phyloP scores from a whole-genome alignment of 164 flowering plant genomes.

The Aristolochia fimbriata region DNA sequence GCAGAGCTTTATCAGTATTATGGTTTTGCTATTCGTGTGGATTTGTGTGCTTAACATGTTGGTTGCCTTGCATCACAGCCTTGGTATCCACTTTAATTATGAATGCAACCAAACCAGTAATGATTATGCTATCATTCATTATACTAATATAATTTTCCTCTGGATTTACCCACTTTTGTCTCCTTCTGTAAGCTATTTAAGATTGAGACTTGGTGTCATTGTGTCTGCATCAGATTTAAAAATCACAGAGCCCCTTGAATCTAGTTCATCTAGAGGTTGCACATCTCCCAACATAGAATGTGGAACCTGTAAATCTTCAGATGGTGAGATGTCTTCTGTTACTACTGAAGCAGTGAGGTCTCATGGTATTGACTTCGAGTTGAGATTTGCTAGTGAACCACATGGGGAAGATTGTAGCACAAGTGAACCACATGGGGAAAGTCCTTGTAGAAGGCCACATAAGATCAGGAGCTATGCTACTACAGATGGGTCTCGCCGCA shows the following conservation, averaged over 20 bases:
- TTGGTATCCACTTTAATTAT: too few relatives aligned
- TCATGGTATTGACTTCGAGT: conserved; percentile 37
- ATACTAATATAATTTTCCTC: too few relatives aligned
- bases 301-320: conserved; percentile 30
- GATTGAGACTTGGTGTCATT: too few relatives aligned
- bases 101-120: too few relatives aligned
- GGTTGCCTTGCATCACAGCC: too few relatives aligned
- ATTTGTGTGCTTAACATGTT: too few relatives aligned
- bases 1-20: conserved; percentile 3
- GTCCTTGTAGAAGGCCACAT: conserved; percentile 22
- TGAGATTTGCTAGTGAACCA: conserved; percentile 43
- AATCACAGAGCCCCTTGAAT: too few relatives aligned
- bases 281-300: conserved; percentile 28
- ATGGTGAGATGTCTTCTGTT: conserved; percentile 36
- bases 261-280: conserved; percentile 29
- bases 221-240: too few relatives aligned
- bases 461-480: conserved; percentile 38
- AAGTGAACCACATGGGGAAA: conserved; percentile 39
- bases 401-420: conserved; percentile 76
- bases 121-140: too few relatives aligned
- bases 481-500: conserved; percentile 64
- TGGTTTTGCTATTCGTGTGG: not conserved
- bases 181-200: too few relatives aligned
- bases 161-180: too few relatives aligned
- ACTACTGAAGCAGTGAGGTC: conserved; percentile 24